Conservation (phyloP, 768 basidiomycete species). For the Russula foetens region DNA sequence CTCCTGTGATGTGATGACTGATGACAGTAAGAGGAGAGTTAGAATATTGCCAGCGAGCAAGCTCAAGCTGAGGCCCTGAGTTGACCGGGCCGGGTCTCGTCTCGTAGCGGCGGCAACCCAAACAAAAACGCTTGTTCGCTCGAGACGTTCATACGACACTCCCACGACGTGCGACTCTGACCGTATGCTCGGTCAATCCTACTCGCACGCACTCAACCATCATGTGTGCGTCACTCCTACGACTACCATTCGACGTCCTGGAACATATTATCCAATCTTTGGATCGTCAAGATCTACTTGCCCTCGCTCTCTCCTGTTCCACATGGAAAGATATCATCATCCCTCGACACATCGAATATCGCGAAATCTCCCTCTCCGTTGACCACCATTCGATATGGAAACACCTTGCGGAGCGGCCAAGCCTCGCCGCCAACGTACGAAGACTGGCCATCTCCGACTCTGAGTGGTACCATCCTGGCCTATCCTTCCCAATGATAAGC, state of each 20-base stretch:
- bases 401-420: slow-evolving; percentile 15
- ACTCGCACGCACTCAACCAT: not conserved
- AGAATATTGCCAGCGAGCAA: no score
- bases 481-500: not conserved
- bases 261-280: slow-evolving; percentile 6
- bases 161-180: not conserved
- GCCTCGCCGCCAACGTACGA: slow-evolving; percentile 14
- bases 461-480: not conserved
- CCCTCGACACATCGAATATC: slow-evolving; percentile 15
- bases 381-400: slow-evolving; percentile 10
- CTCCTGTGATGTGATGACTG: no score
- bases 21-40: no score
- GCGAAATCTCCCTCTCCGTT: slow-evolving; percentile 7
- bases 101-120: no score
- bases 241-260: slow-evolving; percentile 7
- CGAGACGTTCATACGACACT: no score
- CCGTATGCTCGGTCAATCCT: not conserved
- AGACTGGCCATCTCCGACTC: slow-evolving; percentile 7
- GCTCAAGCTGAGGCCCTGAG: no score
- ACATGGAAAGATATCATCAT: slow-evolving; percentile 15
- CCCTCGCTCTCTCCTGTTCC: slow-evolving; percentile 11
- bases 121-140: no score
- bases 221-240: not conserved
- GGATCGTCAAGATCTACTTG: slow-evolving; percentile 7
- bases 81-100: no score